phyloP scores from a whole-genome alignment of 129 eudicot species.

The Centella asiatica region DNA sequence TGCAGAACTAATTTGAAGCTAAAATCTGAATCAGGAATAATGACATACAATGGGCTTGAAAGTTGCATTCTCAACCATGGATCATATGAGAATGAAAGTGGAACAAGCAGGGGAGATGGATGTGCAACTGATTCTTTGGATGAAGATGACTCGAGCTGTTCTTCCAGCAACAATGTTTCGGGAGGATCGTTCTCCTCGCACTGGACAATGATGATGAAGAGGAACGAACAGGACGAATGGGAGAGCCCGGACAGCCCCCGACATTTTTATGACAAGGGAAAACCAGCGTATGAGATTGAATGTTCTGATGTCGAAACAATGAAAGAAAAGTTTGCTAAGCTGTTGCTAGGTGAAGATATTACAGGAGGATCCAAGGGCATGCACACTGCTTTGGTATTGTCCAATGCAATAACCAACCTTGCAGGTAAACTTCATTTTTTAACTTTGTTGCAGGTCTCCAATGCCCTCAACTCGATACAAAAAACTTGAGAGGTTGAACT shows the following conservation, averaged over 20 bases:
- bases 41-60: constrained; percentile 87
- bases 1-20: no score
- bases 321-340: constrained; percentile 83
- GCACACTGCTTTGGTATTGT: constrained; percentile 65
- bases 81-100: constrained; percentile 50
- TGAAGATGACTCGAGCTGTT: constrained; percentile 65
- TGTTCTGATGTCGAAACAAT: constrained; percentile 47
- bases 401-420: constrained; percentile 83
- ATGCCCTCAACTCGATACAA: no score
- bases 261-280: constrained; percentile 25
- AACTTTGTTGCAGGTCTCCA: no score
- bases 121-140: constrained; percentile 55
- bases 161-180: constrained; percentile 62
- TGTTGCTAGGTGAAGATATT: constrained; percentile 82
- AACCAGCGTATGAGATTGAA: constrained; percentile 28
- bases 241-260: constrained; percentile 34
- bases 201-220: constrained; percentile 54
- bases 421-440: constrained; percentile 37
- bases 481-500: constrained; percentile 3
- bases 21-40: constrained; percentile 40
- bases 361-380: constrained; percentile 79
- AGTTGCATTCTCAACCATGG: constrained; percentile 53
- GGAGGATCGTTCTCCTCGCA: constrained; percentile 66
- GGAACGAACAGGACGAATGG: constrained; percentile 52
- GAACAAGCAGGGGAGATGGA: constrained; percentile 53